Evolutionary conservation across 208 protist species (phyloP).

Genomic region (Angomonas deanei): DNA sequence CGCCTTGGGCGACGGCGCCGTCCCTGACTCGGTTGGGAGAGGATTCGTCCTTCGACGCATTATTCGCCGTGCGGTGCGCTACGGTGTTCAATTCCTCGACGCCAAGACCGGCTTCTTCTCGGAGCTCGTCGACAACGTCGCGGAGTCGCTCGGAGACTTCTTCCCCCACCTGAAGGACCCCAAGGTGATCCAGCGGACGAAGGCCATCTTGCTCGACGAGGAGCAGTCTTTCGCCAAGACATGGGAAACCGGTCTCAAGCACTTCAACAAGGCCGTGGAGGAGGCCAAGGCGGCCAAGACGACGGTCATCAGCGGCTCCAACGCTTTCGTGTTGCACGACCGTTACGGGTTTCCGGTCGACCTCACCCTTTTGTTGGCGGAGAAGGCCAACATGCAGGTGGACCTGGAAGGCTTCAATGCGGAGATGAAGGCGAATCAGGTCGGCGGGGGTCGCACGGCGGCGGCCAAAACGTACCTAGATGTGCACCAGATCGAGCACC

Average conservation of each 20-base stretch:
- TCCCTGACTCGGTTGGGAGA: conserved; percentile 91
- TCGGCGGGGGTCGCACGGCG: conserved; percentile 45
- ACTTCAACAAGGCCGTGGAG: conserved; percentile 85
- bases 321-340: conserved; percentile 94
- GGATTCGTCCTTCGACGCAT: conserved; percentile 98
- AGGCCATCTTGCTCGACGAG: conserved; percentile 92
- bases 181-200: conserved; percentile 77
- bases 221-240: conserved; percentile 95
- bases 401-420: conserved; percentile 83
- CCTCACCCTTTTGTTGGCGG: conserved; percentile 96
- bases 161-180: conserved; percentile 93
- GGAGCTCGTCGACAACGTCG: conserved; percentile 89
- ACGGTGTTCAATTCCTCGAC: conserved; percentile 93
- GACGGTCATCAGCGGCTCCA: conserved; percentile 72
- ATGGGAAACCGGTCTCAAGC: conserved; percentile 92
- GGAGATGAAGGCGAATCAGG: conserved; percentile 80
- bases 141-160: conserved; percentile 83
- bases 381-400: conserved; percentile 90
- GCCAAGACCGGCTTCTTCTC: conserved; percentile 93
- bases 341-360: conserved; percentile 98
- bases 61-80: conserved; percentile 96
- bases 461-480: conserved; percentile 84
- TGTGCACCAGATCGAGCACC: conserved; percentile 77
- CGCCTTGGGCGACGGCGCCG: conserved; percentile 95
- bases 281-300: conserved; percentile 50